Percentiles rank a stretch among this genome's conserved stretches.
Evolutionary conservation across 2,329 filamentous ascomycete genomes (phyloP).

Genomic region (Rutstroemia sp.): DNA sequence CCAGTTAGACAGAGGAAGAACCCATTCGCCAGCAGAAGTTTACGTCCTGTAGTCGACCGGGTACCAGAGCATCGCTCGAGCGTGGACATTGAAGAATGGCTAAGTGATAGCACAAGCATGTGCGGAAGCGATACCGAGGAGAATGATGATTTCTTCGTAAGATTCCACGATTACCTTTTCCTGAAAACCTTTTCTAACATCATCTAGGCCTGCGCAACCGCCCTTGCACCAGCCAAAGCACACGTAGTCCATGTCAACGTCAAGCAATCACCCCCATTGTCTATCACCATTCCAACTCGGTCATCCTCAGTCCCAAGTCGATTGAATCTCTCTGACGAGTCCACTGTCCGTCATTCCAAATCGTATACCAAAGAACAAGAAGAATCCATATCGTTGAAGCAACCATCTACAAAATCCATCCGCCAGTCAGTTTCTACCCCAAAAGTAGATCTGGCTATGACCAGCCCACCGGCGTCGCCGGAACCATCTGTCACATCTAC

Average conservation of each 20-base stretch:
- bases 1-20: constrained; percentile 1
- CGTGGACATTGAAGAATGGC: constrained; percentile 19
- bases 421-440: background rate
- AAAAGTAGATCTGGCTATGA: background rate
- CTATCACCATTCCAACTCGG: constrained; percentile 15
- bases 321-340: background rate
- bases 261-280: constrained; percentile 2
- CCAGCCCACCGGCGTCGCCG: constrained; percentile 3
- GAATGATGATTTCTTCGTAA: constrained; percentile 18
- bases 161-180: background rate
- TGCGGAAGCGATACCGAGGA: constrained; percentile 13
- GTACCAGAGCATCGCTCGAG: constrained; percentile 6
- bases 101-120: constrained; percentile 18
- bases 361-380: background rate
- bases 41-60: constrained; percentile 1
- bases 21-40: background rate
- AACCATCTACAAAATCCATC: background rate
- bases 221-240: constrained; percentile 18
- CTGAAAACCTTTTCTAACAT: background rate
- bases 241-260: constrained; percentile 20
- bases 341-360: background rate
- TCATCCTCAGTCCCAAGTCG: constrained; percentile 14
- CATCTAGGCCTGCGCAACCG: constrained; percentile 20
- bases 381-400: background rate
- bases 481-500: background rate